These are phyloP conservation scores for Penicillium hesseltinei DNA, from an alignment of 2,329 filamentous ascomycete genomes.

Conservation along the genomic window DNA sequence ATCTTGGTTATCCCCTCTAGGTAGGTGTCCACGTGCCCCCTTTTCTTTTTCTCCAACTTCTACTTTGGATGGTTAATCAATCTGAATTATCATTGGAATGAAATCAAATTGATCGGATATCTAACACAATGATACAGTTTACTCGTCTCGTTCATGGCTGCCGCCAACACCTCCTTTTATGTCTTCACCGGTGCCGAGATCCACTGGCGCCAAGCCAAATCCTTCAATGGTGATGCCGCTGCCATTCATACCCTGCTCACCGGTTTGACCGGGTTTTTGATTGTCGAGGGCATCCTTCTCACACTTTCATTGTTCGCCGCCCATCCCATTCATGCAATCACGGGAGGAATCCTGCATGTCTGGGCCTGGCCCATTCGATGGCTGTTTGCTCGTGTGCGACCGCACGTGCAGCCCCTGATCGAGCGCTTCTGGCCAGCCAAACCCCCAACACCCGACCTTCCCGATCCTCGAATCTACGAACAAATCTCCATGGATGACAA, in stretches of 20 bases:
- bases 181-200: constrained; percentile 37
- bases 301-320: constrained; percentile 26
- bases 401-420: constrained; percentile 3
- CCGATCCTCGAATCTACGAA: constrained; percentile 25
- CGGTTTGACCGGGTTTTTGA: constrained; percentile 34
- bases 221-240: constrained; percentile 34
- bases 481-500: constrained; percentile 27
- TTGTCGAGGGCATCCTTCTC: constrained; percentile 31
- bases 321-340: constrained; percentile 23
- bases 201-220: constrained; percentile 36
- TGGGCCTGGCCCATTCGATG: constrained; percentile 24
- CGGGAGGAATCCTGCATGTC: constrained; percentile 29
- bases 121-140: constrained; percentile 20
- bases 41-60: background rate
- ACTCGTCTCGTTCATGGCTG: constrained; percentile 33
- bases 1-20: constrained; percentile 30
- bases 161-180: constrained; percentile 36
- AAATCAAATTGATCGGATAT: no score
- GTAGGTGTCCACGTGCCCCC: constrained; percentile 18
- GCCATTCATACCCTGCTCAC: constrained; percentile 34
- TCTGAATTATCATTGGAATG: no score
- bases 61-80: no score
- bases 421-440: constrained; percentile 5
- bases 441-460: constrained; percentile 2
- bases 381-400: constrained; percentile 13